These are phyloP conservation scores for Anthoceros angustus DNA, from an alignment of 225 moss, liverwort and hornwort genomes.

Conservation along the genomic window DNA sequence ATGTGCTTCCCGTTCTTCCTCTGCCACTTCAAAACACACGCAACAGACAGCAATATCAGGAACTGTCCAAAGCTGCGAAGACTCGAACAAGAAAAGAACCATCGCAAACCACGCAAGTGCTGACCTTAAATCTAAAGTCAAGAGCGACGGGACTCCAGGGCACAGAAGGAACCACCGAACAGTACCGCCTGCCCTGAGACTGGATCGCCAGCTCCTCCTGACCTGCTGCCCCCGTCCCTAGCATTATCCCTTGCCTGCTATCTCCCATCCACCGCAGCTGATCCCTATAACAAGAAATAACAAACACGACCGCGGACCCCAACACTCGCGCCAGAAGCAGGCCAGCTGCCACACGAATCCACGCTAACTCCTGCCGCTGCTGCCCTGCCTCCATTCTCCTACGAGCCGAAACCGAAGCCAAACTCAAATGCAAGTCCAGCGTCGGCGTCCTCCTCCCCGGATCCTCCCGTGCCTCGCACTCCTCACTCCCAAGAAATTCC, in stretches of 20 bases:
- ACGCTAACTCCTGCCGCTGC: background rate
- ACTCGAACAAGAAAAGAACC: background rate
- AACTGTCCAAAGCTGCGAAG: background rate
- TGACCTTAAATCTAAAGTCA: background rate
- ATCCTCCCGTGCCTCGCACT: background rate
- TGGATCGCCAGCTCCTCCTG: background rate
- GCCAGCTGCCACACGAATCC: background rate
- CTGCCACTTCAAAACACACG: background rate
- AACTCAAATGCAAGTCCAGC: background rate
- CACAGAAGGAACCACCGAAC: background rate
- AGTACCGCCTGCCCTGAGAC: background rate
- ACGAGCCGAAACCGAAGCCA: background rate
- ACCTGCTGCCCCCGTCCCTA: no score
- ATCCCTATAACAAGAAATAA: background rate
- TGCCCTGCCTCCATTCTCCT: background rate
- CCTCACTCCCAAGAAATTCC: background rate
- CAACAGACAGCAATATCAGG: background rate
- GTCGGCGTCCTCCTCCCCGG: background rate
- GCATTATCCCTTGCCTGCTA: no score
- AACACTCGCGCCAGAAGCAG: background rate
- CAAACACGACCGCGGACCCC: background rate
- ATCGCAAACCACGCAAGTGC: background rate
- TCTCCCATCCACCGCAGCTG: background rate
- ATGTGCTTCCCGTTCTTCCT: background rate
- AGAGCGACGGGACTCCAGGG: slow-evolving; percentile 2